Conservation (phyloP, 495 filamentous ascomycete genomes). For the Trichoderma gamsii region DNA sequence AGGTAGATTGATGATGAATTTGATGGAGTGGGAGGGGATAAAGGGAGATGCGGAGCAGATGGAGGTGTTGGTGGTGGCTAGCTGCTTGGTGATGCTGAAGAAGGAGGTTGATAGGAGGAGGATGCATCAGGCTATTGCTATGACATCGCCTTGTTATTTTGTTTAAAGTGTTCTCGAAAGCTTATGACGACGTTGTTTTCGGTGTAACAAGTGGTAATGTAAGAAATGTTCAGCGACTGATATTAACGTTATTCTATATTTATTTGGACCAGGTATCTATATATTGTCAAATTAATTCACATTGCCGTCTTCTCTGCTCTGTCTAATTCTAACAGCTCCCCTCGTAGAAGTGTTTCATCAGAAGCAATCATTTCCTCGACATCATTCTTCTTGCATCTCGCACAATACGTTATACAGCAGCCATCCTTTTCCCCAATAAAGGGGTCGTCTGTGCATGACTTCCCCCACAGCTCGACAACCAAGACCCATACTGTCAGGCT, state of each 20-base stretch:
- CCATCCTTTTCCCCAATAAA: slow-evolving; percentile 29
- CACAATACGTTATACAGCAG: slow-evolving; percentile 34
- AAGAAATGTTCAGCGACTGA: no score
- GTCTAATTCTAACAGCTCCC: slow-evolving; percentile 34
- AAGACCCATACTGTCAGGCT: slow-evolving; percentile 42
- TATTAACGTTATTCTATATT: no score
- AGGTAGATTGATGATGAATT: slow-evolving; percentile 41
- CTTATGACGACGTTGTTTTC: no score
- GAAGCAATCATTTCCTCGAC: slow-evolving; percentile 26
- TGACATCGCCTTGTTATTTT: slow-evolving; percentile 23
- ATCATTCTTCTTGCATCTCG: slow-evolving; percentile 28
- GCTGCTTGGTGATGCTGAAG: slow-evolving; percentile 52
- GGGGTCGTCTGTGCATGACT: slow-evolving; percentile 37
- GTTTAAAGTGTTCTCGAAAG: background rate
- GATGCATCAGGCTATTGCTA: slow-evolving; percentile 38
- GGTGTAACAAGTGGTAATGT: no score
- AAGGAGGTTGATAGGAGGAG: slow-evolving; percentile 51
- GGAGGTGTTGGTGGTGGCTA: slow-evolving; percentile 44
- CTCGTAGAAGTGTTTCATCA: slow-evolving; percentile 24
- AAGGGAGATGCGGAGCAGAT: slow-evolving; percentile 29
- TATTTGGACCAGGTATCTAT: no score
- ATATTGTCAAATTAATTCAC: background rate
- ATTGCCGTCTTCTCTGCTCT: slow-evolving; percentile 25
- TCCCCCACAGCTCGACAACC: slow-evolving; percentile 45
- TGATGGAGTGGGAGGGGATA: slow-evolving; percentile 21